Base-by-base conservation (phyloP, 768 basidiomycete species). In the Clitopilus hobsonii region DNA sequence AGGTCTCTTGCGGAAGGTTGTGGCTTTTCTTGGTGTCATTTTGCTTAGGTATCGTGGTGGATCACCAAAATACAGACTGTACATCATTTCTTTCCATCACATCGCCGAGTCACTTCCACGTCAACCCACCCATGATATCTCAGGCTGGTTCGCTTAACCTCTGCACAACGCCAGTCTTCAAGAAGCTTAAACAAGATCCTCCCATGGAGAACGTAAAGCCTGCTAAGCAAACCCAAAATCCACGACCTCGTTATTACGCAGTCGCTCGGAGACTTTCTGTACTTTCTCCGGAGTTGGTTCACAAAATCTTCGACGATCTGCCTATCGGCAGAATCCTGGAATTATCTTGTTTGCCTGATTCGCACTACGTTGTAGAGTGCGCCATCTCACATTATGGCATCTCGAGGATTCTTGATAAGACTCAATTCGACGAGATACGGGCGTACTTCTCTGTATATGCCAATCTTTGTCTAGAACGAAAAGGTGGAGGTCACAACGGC, bases 261-360 rank as follows among this genome's bases (percentile, higher is more conserved):
- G 60, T 57, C 29, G 58, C 64, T 50, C 26, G 49, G n/a, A 59
- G 60, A 10, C 61, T 65, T 8, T 26, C 56, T 22, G 54, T 24
- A 22, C 59, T 68, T 29, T 65, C 66, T 6, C 58, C 56, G 24
- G 69, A 70, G 54, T 28, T 69, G 10, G 63, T 67, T 18, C 66
- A 67, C 54, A 58, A 65, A 49, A 55, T 70, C 24, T 52, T 70
- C 41, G 54, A 55, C 41, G 65, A 69, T 45, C 54, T 70, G n/a
- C 61, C 63, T 2, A 50, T 69, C 14, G 36, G 54, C 45, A 65
- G 65, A 27, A 61, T 67, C 52, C 58, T 67, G 22, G 63, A 66
- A 30, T 49, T 67, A 4, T 51, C 65, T 38, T 59, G 59, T 36
- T 41, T 54, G 29, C 60, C 63, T 49, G 54, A 62, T 28, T 52